phyloP scores from a whole-genome alignment of 495 filamentous ascomycete species.

The Penicillium bialowiezense region DNA sequence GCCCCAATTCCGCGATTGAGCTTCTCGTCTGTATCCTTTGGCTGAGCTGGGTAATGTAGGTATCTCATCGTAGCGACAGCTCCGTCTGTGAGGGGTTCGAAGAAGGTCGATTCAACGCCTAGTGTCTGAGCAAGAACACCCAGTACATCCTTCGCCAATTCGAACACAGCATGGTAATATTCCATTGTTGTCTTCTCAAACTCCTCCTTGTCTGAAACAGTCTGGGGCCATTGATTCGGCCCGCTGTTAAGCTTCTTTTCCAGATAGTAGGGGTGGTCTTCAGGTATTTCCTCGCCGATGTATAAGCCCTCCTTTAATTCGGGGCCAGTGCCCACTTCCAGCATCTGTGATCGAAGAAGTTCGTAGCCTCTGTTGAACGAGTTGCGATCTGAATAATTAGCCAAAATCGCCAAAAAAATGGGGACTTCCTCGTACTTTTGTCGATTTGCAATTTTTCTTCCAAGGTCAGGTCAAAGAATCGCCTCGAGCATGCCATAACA shows the following conservation, averaged over 20 bases:
- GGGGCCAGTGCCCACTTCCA: slow-evolving; percentile 43
- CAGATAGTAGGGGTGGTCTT: slow-evolving; percentile 37
- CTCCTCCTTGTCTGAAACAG: slow-evolving; percentile 35
- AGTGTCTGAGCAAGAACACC: slow-evolving; percentile 29
- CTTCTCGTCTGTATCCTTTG: slow-evolving; percentile 39
- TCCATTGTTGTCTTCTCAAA: slow-evolving; percentile 47
- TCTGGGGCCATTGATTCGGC: slow-evolving; percentile 50
- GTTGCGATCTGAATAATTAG: slow-evolving; percentile 25
- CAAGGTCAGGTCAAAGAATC: slow-evolving; percentile 50
- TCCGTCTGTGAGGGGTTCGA: slow-evolving; percentile 28
- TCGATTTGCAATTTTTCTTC: slow-evolving; percentile 51
- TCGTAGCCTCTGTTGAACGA: slow-evolving; percentile 51
- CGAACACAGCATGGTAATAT: slow-evolving; percentile 42
- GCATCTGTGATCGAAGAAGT: slow-evolving; percentile 44
- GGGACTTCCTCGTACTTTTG: slow-evolving; percentile 24
- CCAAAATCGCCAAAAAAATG: background rate
- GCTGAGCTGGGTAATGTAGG: slow-evolving; percentile 42
- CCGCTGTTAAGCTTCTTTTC: slow-evolving; percentile 37
- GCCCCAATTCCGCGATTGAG: slow-evolving; percentile 44
- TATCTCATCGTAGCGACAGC: slow-evolving; percentile 44
- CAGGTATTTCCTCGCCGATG: slow-evolving; percentile 45
- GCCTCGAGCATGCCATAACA: slow-evolving; percentile 37
- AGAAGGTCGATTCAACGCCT: slow-evolving; percentile 31
- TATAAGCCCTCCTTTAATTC: slow-evolving; percentile 54
- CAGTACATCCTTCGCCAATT: slow-evolving; percentile 32